Base-by-base conservation (phyloP, 192 early-diverging fungal genomes). In the Coemansia guatemalensis region DNA sequence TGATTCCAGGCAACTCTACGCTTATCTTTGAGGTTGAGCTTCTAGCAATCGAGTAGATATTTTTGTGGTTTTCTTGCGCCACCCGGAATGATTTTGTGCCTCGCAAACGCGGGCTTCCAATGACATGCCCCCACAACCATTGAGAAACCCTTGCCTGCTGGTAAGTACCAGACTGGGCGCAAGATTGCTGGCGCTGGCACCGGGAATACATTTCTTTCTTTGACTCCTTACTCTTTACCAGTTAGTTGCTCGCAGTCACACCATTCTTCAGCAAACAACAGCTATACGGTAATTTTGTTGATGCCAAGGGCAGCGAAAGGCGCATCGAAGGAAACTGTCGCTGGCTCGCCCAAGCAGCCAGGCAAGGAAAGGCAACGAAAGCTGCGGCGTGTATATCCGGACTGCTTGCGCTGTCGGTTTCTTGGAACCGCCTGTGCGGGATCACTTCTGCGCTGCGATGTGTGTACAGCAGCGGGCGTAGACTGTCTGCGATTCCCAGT, bases 11-110 rank as follows among this genome's bases (percentile, higher is more conserved):
- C 61, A 88, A 89, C 50, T 71, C 90, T 44, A 86, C 87, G 64
- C 82, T 95, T 29, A 85, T 88, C 69, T 95, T 95, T 81, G 93
- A 95, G 23, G 92, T 94, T 39, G 89, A 91, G 73, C 78, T 91
- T 9, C 21, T 65, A 5, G 48, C 5, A 12, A 68, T 90, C 52
- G 74, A 83, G 66, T 85, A 83, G 65, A 0, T 14, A 47, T 63
- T 51, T 53, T 48, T 54, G 4, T 44, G 39, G 39, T 17, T 12
- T 44, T 8, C 14, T 44, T 44, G 17, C 12, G 14, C 39, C 14
- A 44, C 39, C 14, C 14, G 9, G 39, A 44, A 44, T 17, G 14
- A 12, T 44, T 44, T 44, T 44, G 5, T 44, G 39, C 39, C 39
- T 44, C 39, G 3, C 39, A 44, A 44, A 44, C 5, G 9, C 39